Evolutionary conservation across 2,329 filamentous ascomycete species (phyloP).

Genomic region (Pseudogymnoascus sp.): DNA sequence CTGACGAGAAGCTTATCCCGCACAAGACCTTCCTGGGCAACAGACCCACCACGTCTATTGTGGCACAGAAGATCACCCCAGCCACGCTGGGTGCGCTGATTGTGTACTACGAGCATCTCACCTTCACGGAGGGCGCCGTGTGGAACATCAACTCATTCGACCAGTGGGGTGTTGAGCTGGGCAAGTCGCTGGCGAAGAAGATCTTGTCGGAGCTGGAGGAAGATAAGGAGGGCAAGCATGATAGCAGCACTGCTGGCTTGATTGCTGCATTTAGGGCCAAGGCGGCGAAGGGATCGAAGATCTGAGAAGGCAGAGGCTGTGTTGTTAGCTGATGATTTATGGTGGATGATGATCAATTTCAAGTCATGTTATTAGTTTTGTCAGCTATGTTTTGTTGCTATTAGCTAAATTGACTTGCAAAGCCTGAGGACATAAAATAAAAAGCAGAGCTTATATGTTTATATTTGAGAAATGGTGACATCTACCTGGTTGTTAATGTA

Average conservation of each 20-base stretch:
- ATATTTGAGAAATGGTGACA: not conserved
- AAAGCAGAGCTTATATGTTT: not conserved
- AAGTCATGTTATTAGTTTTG: not conserved
- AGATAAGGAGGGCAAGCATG: conserved; percentile 66
- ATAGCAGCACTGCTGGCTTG: conserved; percentile 79
- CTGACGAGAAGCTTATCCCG: conserved; percentile 69
- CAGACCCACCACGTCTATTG: conserved; percentile 89
- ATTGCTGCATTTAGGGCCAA: conserved; percentile 86
- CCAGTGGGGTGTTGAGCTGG: conserved; percentile 98
- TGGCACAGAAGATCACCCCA: conserved; percentile 86
- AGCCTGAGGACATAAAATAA: not conserved
- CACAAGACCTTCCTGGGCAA: conserved; percentile 99
- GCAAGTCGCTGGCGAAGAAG: conserved; percentile 93
- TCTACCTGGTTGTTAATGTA: not conserved
- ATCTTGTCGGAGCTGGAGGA: conserved; percentile 79
- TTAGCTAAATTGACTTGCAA: not conserved
- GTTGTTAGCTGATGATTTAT: not conserved
- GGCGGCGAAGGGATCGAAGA: conserved; percentile 14
- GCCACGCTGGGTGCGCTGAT: conserved; percentile 90
- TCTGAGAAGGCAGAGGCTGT: not conserved
- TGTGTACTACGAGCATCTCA: conserved; percentile 98
- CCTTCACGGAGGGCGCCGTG: conserved; percentile 92
- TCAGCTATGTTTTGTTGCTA: not conserved
- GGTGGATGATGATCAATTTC: not conserved
- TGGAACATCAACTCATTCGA: conserved; percentile 99